phyloP scores from a whole-genome alignment of 805 yeast species.

The Debaryomyces castellii region DNA sequence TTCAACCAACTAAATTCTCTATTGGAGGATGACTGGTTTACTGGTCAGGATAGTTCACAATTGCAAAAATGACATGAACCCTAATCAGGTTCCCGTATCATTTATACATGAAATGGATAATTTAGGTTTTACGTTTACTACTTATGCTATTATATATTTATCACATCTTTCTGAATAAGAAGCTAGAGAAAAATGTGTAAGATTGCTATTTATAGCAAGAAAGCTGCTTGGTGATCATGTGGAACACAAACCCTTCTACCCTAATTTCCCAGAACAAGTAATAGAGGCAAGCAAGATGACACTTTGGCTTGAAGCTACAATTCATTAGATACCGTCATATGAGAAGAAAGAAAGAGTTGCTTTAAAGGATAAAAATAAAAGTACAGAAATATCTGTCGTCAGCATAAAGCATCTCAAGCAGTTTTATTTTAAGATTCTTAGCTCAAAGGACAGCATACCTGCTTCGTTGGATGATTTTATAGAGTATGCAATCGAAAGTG shows the following conservation, averaged over 20 bases:
- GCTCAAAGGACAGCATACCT: conserved; percentile 6
- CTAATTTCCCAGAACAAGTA: conserved; percentile 11
- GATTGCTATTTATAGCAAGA: background rate
- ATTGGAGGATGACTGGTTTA: background rate
- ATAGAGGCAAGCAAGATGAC: conserved; percentile 4
- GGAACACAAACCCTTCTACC: conserved; percentile 4
- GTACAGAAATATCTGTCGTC: background rate
- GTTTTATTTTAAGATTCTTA: conserved; percentile 4
- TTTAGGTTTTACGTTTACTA: background rate
- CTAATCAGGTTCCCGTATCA: background rate
- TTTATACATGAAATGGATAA: background rate
- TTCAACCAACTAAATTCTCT: background rate
- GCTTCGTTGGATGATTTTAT: conserved; percentile 12
- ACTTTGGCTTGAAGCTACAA: conserved; percentile 5
- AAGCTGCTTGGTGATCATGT: background rate
- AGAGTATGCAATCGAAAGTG: conserved; percentile 13
- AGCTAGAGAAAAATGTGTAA: background rate
- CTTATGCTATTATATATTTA: background rate
- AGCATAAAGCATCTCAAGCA: conserved; percentile 5
- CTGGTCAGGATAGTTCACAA: background rate
- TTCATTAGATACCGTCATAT: conserved; percentile 6
- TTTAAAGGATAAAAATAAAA: conserved; percentile 3
- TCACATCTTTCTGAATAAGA: background rate
- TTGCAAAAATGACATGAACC: background rate
- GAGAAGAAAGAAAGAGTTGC: conserved; percentile 3